A percentile compares a stretch with the other conserved stretches of the same genome.
phyloP scores from a whole-genome alignment of 306 rosid species.

The Pterocarpus santalinus region DNA sequence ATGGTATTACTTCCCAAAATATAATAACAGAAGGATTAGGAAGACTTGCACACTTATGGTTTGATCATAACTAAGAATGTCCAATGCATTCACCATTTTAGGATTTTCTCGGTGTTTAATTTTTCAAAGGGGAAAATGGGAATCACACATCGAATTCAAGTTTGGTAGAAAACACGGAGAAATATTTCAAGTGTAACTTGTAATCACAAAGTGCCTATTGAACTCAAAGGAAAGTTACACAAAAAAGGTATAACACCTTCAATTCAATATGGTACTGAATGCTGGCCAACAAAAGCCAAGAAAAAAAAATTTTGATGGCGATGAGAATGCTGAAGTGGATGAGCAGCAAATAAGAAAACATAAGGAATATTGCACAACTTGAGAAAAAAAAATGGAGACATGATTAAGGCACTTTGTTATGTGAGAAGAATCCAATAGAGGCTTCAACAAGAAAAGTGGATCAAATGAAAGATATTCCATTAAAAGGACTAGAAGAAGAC shows the following conservation, averaged over 20 bases:
- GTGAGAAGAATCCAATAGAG: not conserved
- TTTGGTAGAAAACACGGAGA: not conserved
- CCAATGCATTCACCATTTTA: not conserved
- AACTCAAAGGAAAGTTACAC: conserved; percentile 2
- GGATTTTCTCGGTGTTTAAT: not conserved
- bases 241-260: not conserved
- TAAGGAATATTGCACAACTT: not conserved
- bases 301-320: not conserved
- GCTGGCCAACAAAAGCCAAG: not conserved
- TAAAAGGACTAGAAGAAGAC: not conserved
- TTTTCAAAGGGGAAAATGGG: not conserved
- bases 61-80: not conserved
- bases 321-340: not conserved
- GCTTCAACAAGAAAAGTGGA: not conserved
- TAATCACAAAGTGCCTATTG: not conserved
- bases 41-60: not conserved
- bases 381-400: not conserved
- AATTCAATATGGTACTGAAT: not conserved
- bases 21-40: not conserved
- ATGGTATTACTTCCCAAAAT: not conserved
- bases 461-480: not conserved
- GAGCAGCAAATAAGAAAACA: not conserved
- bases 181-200: not conserved
- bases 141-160: not conserved
- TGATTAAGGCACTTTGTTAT: not conserved